A percentile compares a stretch with the other conserved stretches of the same genome.
phyloP scores from a whole-genome alignment of 768 basidiomycete species.

The Crassisporium funariophilum region DNA sequence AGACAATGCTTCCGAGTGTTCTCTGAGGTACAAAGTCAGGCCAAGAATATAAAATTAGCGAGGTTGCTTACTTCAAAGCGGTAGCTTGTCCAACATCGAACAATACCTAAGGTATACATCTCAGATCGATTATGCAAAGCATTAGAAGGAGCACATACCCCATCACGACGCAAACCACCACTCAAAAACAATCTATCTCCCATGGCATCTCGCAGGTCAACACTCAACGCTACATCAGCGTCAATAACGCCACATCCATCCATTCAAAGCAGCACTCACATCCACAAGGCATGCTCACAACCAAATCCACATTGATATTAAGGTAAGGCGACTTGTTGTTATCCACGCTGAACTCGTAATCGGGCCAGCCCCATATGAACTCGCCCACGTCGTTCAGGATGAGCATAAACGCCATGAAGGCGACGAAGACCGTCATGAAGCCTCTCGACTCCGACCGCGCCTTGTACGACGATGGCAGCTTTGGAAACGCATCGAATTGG shows the following conservation, averaged over 20 bases:
- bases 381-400: slow-evolving; percentile 89
- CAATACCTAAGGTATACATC: slow-evolving; percentile 48
- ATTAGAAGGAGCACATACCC: slow-evolving; percentile 47
- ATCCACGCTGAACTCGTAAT: slow-evolving; percentile 89
- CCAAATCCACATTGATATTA: slow-evolving; percentile 89
- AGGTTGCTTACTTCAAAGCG: slow-evolving; percentile 52
- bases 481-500: slow-evolving; percentile 86
- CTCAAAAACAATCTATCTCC: slow-evolving; percentile 90
- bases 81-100: slow-evolving; percentile 87
- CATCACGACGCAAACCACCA: slow-evolving; percentile 78
- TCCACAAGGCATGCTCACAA: slow-evolving; percentile 90
- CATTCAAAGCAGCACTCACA: slow-evolving; percentile 56
- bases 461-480: slow-evolving; percentile 82
- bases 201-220: slow-evolving; percentile 91
- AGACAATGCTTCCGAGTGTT: slow-evolving; percentile 66
- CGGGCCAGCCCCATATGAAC: slow-evolving; percentile 92
- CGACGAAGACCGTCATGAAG: slow-evolving; percentile 75
- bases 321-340: slow-evolving; percentile 57
- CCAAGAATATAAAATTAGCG: neutral
- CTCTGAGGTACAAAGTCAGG: slow-evolving; percentile 40
- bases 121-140: neutral
- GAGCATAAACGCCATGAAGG: slow-evolving; percentile 66
- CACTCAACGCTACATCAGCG: slow-evolving; percentile 62
- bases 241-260: slow-evolving; percentile 4
- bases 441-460: slow-evolving; percentile 78